phyloP scores from a whole-genome alignment of 2,329 filamentous ascomycete species.

The Epichloe elymi region DNA sequence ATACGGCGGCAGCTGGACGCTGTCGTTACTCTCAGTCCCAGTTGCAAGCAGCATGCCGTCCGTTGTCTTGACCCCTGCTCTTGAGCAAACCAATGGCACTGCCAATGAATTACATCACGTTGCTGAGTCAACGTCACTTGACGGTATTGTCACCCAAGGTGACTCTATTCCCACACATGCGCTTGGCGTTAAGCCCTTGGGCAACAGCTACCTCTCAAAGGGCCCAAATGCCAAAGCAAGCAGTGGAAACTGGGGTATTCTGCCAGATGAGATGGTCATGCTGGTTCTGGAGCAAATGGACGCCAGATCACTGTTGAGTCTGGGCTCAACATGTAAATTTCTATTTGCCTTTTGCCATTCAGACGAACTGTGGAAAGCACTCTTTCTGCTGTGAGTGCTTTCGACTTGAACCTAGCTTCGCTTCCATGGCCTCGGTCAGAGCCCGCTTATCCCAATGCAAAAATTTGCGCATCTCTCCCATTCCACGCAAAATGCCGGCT shows the following conservation, averaged over 20 bases:
- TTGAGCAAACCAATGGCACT: not conserved
- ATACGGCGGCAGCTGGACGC: not conserved
- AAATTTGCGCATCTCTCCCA: conserved; percentile 5
- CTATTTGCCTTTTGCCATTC: conserved; percentile 72
- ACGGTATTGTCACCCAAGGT: conserved; percentile 1
- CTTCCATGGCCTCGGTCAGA: not conserved
- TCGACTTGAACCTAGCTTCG: not conserved
- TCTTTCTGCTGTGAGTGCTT: conserved; percentile 68
- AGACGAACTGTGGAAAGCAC: conserved; percentile 79
- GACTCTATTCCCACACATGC: conserved; percentile 63
- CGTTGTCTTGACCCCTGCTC: not conserved
- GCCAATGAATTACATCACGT: not conserved
- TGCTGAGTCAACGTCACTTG: not conserved
- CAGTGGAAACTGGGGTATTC: conserved; percentile 49
- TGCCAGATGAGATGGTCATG: conserved; percentile 74
- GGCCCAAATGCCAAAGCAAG: conserved; percentile 51
- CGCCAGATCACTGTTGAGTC: conserved; percentile 40
- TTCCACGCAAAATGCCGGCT: not conserved
- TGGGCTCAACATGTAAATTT: conserved; percentile 73
- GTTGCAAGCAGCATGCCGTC: conserved; percentile 3
- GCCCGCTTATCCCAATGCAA: not conserved
- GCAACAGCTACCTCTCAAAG: conserved; percentile 63
- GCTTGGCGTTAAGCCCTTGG: conserved; percentile 71
- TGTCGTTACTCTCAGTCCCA: not conserved
- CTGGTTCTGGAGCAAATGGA: conserved; percentile 66